Conservation (phyloP, 106 monocot genomes). For the Cymbidium sinense region DNA sequence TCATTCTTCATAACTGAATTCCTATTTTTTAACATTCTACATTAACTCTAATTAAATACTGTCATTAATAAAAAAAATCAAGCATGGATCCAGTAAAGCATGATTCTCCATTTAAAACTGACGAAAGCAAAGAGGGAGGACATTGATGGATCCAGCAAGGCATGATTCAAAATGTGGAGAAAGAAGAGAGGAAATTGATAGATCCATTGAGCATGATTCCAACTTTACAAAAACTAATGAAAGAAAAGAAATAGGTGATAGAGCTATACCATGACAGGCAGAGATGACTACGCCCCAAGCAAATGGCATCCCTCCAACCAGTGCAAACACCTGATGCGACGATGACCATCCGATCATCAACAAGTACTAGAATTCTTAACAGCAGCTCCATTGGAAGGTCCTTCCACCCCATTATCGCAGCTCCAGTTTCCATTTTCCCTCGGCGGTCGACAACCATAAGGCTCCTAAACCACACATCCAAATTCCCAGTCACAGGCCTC, state of each 20-base stretch:
- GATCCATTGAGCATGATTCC: not conserved
- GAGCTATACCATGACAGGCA: conserved; percentile 68
- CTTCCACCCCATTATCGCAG: conserved; percentile 59
- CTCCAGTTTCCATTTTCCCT: conserved; percentile 26
- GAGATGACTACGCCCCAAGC: conserved; percentile 49
- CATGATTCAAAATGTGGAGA: not conserved
- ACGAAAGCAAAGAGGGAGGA: not conserved
- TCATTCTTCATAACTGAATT: not conserved
- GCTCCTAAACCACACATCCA: conserved; percentile 43
- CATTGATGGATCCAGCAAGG: not conserved
- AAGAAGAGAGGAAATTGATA: not conserved
- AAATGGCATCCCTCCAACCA: conserved; percentile 83
- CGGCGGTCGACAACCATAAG: conserved; percentile 39
- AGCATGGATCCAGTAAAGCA: not conserved
- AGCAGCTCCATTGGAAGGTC: conserved; percentile 93
- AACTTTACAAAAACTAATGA: not conserved
- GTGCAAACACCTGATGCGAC: conserved; percentile 82
- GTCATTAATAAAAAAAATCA: not conserved
- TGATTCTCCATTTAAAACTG: not conserved
- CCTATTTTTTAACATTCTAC: not conserved
- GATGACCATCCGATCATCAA: conserved; percentile 53
- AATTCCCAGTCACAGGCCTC: conserved; percentile 25
- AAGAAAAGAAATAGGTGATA: not conserved
- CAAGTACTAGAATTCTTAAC: conserved; percentile 46
- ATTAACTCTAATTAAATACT: not conserved